Conservation (phyloP, 257 asterid species). For the Solanum pinnatisectum region DNA sequence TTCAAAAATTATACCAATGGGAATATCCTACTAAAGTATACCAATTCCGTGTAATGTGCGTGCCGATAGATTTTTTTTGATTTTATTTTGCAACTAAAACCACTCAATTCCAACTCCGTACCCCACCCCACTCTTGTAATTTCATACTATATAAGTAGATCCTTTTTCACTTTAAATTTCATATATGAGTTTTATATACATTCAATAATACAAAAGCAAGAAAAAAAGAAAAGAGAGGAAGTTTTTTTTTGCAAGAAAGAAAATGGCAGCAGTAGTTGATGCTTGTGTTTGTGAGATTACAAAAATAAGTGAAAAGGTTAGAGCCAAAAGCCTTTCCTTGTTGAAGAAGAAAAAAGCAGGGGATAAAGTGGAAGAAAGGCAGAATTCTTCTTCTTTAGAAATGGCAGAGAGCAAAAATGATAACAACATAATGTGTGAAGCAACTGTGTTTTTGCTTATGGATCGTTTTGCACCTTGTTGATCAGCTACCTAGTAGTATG, state of each 20-base stretch:
- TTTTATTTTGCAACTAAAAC: not conserved
- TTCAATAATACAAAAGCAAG: not conserved
- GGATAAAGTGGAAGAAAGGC: constrained; percentile 10
- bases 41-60: not conserved
- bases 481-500: not conserved
- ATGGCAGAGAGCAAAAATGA: constrained; percentile 11
- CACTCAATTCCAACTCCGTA: not conserved
- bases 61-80: not conserved
- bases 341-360: constrained; percentile 10
- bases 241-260: not conserved
- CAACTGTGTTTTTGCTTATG: constrained; percentile 47
- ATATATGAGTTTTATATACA: not conserved
- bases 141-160: not conserved
- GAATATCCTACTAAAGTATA: constrained; percentile 26
- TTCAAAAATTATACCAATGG: not conserved
- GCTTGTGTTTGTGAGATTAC: constrained; percentile 44
- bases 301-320: constrained; percentile 44
- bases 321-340: constrained; percentile 30
- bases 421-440: constrained; percentile 38
- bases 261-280: constrained; percentile 51
- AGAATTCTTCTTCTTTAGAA: constrained; percentile 11
- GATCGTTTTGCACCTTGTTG: constrained; percentile 75
- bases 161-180: not conserved
- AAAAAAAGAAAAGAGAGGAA: not conserved
- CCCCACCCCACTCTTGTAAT: not conserved